Evolutionary conservation across 768 basidiomycete genomes (phyloP).

Genomic region (Amanita pallidorosea): DNA sequence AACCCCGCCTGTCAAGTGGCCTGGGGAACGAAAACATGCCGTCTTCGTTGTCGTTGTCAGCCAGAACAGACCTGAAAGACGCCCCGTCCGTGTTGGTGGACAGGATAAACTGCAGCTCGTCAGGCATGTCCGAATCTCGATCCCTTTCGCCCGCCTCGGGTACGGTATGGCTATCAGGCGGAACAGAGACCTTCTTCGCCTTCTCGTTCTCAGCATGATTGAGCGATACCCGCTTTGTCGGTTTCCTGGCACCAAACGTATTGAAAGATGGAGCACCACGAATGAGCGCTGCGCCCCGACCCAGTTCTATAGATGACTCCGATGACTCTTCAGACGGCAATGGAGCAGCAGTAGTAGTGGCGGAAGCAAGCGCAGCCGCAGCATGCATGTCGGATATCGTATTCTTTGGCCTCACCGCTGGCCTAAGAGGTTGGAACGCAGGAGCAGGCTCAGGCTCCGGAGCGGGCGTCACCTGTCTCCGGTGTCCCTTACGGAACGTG

Average conservation of each 20-base stretch:
- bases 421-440: conserved; percentile 49
- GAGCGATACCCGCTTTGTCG: not conserved
- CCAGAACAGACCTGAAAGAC: conserved; percentile 8
- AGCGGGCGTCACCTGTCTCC: conserved; percentile 44
- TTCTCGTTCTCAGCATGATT: not conserved
- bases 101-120: conserved; percentile 60
- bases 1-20: not conserved
- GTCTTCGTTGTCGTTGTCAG: not conserved
- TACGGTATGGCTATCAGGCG: conserved; percentile 23
- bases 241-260: conserved; percentile 24
- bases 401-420: conserved; percentile 24
- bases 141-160: conserved; percentile 43
- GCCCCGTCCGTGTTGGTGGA: conserved; percentile 24
- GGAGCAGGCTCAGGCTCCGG: conserved; percentile 48
- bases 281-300: conserved; percentile 13
- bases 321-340: conserved; percentile 7
- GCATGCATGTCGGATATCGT: not conserved
- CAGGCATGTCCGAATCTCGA: conserved; percentile 73
- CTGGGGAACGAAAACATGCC: conserved; percentile 27
- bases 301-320: conserved; percentile 16
- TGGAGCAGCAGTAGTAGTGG: too few species aligned
- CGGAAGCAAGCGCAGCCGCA: not conserved
- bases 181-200: conserved; percentile 18
- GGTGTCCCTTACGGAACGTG: conserved; percentile 31
- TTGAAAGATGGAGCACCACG: conserved; percentile 26